Percentiles rank a stretch among this genome's conserved stretches.
phyloP scores from a whole-genome alignment of 139 green algal genomes.

The Coelastrella sp. region DNA sequence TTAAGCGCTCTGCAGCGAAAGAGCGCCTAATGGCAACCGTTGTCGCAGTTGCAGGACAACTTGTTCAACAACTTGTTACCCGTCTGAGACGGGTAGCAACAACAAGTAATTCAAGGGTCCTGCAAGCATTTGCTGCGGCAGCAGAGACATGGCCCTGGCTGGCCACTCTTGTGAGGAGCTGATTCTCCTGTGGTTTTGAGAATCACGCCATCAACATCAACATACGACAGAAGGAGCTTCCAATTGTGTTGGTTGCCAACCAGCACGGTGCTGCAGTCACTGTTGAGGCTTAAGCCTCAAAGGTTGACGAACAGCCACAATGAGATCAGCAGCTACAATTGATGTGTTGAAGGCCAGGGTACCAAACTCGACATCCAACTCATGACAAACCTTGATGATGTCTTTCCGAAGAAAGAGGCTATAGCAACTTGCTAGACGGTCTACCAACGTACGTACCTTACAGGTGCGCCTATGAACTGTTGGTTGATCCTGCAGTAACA shows the following conservation, averaged over 20 bases:
- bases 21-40: too few species aligned
- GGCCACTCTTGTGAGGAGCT: too few species aligned
- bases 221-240: too few species aligned
- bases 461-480: conserved; percentile 52
- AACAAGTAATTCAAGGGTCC: neutral
- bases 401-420: conserved; percentile 84
- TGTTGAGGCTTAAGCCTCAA: too few species aligned
- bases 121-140: neutral
- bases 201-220: too few species aligned
- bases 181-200: too few species aligned
- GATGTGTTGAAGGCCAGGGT: conserved; percentile 75
- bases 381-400: conserved; percentile 52
- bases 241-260: neutral
- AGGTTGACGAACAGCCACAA: conserved; percentile 73
- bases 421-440: conserved; percentile 87
- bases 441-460: conserved; percentile 60
- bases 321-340: conserved; percentile 62
- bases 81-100: neutral
- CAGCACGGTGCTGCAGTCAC: conserved; percentile 79
- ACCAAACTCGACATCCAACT: neutral
- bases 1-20: too few species aligned
- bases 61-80: too few species aligned
- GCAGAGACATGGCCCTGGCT: neutral
- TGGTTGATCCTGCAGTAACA: conserved; percentile 52
- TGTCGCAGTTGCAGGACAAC: too few species aligned